Base-by-base conservation (phyloP, 345 rosid species). In the Noccaea caerulescens region DNA sequence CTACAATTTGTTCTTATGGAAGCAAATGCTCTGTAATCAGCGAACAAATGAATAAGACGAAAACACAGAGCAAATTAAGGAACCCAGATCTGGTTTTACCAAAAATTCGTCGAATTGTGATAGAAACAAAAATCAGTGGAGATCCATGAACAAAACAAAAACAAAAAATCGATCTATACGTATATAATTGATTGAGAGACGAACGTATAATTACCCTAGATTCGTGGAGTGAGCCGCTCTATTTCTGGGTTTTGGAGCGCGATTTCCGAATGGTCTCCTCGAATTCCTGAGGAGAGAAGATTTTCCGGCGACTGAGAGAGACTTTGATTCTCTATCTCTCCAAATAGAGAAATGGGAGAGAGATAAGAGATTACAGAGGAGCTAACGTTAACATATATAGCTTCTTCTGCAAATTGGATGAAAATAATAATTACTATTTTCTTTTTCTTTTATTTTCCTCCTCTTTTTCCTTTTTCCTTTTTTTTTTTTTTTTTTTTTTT, bases 331-430 rank as follows among this genome's bases (percentile, higher is more conserved):
- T 67, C 57, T 49, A 18, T 47, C 3, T 46, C n/a, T 42, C 30
- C 2, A 46, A 46, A 38, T 14, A 8, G 18, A 16, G 23, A 61
- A 36, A 63, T 54, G 63, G 42, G 46, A 7, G 56, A 67, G 68
- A 52, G 73, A 75, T 68, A 54, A 68, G 73, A 49, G 43, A 75
- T 60, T 75, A 51, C 36, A 53, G 78, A 68, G 78, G 44, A 68
- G 73, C 64, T 61, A 8, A 53, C 69, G 69, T 75, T 36, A 6
- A 37, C 69, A 75, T 68, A 75, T 68, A 75, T 60, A 75, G 78
- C 68, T 74, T 74, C 41, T 67, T 74, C 0, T 10, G 43, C 45
- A 73, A 57, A 7, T 60, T 68, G 30, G 9, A 8, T 33, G 30
- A 5, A 2, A 10, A 11, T 10, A n/a, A 27, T 6, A 12, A n/a